Conservation (phyloP, 73 alveolate genomes). For the Paramecium pentaurelia region DNA sequence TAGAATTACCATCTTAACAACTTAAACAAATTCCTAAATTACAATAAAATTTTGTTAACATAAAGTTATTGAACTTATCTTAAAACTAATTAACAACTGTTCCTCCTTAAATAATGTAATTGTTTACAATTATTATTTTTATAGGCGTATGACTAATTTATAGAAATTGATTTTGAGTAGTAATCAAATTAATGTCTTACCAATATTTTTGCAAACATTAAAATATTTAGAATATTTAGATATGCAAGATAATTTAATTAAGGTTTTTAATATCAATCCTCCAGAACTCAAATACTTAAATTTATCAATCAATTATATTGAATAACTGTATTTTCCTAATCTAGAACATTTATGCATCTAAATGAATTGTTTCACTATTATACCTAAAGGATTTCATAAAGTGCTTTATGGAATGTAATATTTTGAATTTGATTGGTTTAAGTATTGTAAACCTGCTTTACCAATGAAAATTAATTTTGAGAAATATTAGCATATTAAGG, state of each 20-base stretch:
- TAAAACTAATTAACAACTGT: not conserved
- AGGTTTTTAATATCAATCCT: not conserved
- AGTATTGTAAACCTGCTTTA: slow-evolving; percentile 77
- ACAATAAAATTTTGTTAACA: not conserved
- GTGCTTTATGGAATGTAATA: slow-evolving; percentile 68
- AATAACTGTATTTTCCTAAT: slow-evolving; percentile 11
- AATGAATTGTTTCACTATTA: slow-evolving; percentile 69
- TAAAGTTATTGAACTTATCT: not conserved
- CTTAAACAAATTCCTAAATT: not conserved
- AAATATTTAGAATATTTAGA: slow-evolving; percentile 29
- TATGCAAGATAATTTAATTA: not conserved
- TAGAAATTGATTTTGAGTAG: slow-evolving; percentile 44
- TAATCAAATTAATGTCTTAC: slow-evolving; percentile 28
- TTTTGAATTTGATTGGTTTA: slow-evolving; percentile 88
- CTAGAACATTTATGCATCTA: slow-evolving; percentile 66
- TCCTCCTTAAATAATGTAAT: not conserved
- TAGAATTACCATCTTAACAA: not conserved
- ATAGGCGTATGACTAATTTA: slow-evolving; percentile 29
- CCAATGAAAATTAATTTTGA: slow-evolving; percentile 67
- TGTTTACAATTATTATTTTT: not conserved
- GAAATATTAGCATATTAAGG: slow-evolving; percentile 61
- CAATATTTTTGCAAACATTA: slow-evolving; percentile 1
- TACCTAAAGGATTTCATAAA: slow-evolving; percentile 78
- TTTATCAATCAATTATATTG: slow-evolving; percentile 8
- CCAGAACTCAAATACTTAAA: slow-evolving; percentile 37